Evolutionary conservation across 2,329 filamentous ascomycete genomes (phyloP).

Genomic region (Bisporella sp.): DNA sequence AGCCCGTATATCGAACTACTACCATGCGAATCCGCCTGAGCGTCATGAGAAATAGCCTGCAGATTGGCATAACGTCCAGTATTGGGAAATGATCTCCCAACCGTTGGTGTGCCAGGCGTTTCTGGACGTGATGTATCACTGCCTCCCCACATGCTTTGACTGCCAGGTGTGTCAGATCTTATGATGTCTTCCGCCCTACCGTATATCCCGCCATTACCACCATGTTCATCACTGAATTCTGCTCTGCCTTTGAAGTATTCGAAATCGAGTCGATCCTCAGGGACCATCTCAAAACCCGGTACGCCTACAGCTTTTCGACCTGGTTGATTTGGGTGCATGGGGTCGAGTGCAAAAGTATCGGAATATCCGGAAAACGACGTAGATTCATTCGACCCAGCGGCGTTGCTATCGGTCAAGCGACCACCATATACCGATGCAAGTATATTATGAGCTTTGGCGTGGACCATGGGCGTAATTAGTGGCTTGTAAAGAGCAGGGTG

Average conservation of each 20-base stretch:
- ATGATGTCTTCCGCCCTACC: slow-evolving; percentile 52
- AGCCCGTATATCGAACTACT: slow-evolving; percentile 31
- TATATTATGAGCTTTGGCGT: slow-evolving; percentile 80
- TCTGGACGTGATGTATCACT: slow-evolving; percentile 19
- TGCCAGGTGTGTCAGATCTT: slow-evolving; percentile 24
- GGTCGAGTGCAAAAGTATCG: slow-evolving; percentile 72
- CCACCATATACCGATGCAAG: slow-evolving; percentile 82
- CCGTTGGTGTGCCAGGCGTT: slow-evolving; percentile 13
- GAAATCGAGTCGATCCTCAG: slow-evolving; percentile 84
- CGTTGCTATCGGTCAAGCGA: slow-evolving; percentile 61
- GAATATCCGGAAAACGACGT: slow-evolving; percentile 66
- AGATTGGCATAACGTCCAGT: not conserved
- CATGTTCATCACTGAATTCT: slow-evolving; percentile 81
- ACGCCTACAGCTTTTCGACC: slow-evolving; percentile 33
- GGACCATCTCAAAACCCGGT: slow-evolving; percentile 83
- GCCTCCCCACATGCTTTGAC: slow-evolving; percentile 12
- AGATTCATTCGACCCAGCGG: slow-evolving; percentile 48
- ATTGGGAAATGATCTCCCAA: not conserved
- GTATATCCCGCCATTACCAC: slow-evolving; percentile 61
- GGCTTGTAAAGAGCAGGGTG: slow-evolving; percentile 87
- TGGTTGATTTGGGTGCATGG: slow-evolving; percentile 53
- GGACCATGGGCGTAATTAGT: slow-evolving; percentile 91
- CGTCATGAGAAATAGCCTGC: slow-evolving; percentile 14
- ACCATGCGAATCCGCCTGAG: slow-evolving; percentile 16
- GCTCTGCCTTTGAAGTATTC: slow-evolving; percentile 82